phyloP scores from a whole-genome alignment of 768 basidiomycete species.

The Russula compacta region DNA sequence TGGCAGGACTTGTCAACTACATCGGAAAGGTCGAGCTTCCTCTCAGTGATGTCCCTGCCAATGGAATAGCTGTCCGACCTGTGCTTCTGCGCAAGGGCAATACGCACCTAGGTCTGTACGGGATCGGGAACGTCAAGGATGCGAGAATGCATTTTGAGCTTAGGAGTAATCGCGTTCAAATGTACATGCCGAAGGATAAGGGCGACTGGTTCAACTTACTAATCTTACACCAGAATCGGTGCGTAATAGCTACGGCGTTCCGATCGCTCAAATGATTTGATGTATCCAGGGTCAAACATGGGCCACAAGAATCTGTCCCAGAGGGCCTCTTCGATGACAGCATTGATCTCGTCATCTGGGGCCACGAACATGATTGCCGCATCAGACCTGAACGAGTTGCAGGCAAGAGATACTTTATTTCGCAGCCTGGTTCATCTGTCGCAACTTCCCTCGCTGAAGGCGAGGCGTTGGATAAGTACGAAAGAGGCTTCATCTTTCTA shows the following conservation, averaged over 20 bases:
- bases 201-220: slow-evolving; percentile 93
- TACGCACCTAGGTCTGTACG: slow-evolving; percentile 85
- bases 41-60: slow-evolving; percentile 56
- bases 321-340: slow-evolving; percentile 97
- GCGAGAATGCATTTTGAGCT: slow-evolving; percentile 95
- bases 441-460: slow-evolving; percentile 93
- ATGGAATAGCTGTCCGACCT: slow-evolving; percentile 80
- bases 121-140: slow-evolving; percentile 95
- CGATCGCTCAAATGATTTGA: neutral
- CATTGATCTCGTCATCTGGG: slow-evolving; percentile 92
- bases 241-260: slow-evolving; percentile 16
- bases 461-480: slow-evolving; percentile 82
- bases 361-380: slow-evolving; percentile 97
- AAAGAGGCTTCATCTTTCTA: neutral
- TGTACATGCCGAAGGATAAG: slow-evolving; percentile 92
- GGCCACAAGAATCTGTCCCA: slow-evolving; percentile 88
- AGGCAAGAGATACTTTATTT: slow-evolving; percentile 84
- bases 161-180: slow-evolving; percentile 83
- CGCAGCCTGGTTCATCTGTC: slow-evolving; percentile 91
- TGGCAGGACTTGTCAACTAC: slow-evolving; percentile 90
- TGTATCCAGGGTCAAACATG: slow-evolving; percentile 73
- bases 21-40: slow-evolving; percentile 95
- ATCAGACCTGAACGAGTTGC: slow-evolving; percentile 86
- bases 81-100: slow-evolving; percentile 85
- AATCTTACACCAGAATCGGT: slow-evolving; percentile 95